A percentile compares a stretch with the other conserved stretches of the same genome.
Evolutionary conservation across 805 yeast genomes (phyloP).

Genomic region (Ogataea henricii): DNA sequence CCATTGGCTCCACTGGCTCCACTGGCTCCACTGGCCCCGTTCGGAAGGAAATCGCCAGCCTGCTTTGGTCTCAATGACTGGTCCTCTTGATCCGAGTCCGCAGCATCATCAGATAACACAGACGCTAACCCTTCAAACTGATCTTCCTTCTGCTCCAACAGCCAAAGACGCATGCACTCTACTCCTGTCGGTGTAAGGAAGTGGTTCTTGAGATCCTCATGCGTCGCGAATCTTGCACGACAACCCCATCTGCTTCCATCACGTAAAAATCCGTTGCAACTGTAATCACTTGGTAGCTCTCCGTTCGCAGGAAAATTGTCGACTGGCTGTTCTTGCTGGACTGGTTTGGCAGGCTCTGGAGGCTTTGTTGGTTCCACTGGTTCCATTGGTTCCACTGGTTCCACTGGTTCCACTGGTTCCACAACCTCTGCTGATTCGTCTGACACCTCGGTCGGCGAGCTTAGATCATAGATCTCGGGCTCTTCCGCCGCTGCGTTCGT

Average conservation of each 20-base stretch:
- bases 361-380: no score
- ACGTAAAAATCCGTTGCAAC: background rate
- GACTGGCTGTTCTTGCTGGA: background rate
- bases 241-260: constrained; percentile 4
- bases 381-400: no score
- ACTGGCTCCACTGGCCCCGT: background rate
- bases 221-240: background rate
- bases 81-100: background rate
- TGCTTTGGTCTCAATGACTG: constrained; percentile 2
- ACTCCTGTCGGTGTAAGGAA: background rate
- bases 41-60: constrained; percentile 1
- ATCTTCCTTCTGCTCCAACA: background rate
- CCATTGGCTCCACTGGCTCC: background rate
- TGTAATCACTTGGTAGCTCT: background rate
- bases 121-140: background rate
- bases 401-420: no score
- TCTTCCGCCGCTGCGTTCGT: background rate
- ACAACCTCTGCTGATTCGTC: background rate
- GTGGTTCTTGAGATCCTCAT: background rate
- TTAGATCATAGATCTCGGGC: background rate
- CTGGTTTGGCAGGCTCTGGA: background rate
- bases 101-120: background rate
- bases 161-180: background rate
- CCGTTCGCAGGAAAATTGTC: no score
- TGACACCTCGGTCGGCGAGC: background rate